Base-by-base conservation (phyloP, 179 eudicot species). In the Carnegiea gigantea region DNA sequence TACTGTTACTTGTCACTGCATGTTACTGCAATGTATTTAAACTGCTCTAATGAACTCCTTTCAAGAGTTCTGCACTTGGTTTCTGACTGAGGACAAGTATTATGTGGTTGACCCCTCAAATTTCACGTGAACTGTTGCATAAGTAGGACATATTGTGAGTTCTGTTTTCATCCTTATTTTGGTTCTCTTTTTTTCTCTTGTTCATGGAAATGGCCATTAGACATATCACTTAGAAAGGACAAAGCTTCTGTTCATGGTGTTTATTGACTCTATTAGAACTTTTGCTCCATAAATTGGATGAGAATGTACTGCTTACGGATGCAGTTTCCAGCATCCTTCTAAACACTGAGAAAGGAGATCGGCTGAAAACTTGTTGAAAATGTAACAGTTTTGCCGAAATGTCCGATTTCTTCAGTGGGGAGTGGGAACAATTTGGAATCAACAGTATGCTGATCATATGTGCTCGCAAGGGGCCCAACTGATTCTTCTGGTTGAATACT, bases 381-480 rank as follows among this genome's bases (percentile, higher is more conserved):
- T 8, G 14, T 28, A 73, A 43, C 18, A 20, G 76, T 14, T 23
- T 3, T 44, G 36, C 6, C 17, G 30, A 48, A 46, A 26, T 33
- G 62, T 6, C 43, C 30, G 70, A 75, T 65, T 80, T 60, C n/a
- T n/a, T 51, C 43, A 30, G 64, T 24, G 21, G 5, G 2, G 33
- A 13, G 23, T 49, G 43, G 15, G 68, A 26, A n/a, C 7, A 24
- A 12, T 76, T 73, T 44, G 49, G 59, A 26, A 70, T 28, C 38
- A 75, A 49, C 76, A 76, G 77, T 76, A 24, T 71, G 62, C 70
- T 51, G 14, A 40, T 62, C 53, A 57, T 12, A 72, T 18, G 60
- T 46, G 44, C 18, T 9, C 13, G 2, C 57, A 8, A 54, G 57
- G 71, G 30, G 48, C 60, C 60, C 4, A 33, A 67, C 43, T 76